Evolutionary conservation across 2,329 filamentous ascomycete genomes (phyloP), one percentile per base, ranked within the genome.

Genomic region (Triangularia verruculosa): DNA sequence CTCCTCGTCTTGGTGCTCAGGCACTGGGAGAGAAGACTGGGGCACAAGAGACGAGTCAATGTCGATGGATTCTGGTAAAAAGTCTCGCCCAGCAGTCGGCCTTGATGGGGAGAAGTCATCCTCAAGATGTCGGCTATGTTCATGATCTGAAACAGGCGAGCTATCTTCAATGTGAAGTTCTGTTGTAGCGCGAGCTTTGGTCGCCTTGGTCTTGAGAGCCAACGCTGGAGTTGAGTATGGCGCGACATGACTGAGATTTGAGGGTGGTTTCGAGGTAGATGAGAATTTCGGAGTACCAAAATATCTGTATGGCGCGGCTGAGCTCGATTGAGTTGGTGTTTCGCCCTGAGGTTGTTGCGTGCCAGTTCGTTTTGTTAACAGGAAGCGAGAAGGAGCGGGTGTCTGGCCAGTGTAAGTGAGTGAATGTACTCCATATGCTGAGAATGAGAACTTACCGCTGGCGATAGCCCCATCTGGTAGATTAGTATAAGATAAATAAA

Each of bases 371-470:
- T 70, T 72, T 11, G 69, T 64, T n/a, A 61, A 57, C 28, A 73
- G 64, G 58, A 72, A 74, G 11, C 70, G 71, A 43, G 71, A 69
- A 20, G 70, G 66, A 25, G 68, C 71, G 17, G 70, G 71, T 32
- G 71, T 73, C 70, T 73, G 55, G 34, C 15, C 15, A 24, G 12
- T 34, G 25, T 67, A 27, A 66, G 61, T 61, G n/a, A 39, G 39
- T 9, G 15, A 12, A 5, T 25, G n/a, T 53, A n/a, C 13, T 24
- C 9, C 30, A 12, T 30, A n/a, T 39, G 34, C 12, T n/a, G 30
- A 12, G 12, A 9, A n/a, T 13, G 27, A 57, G 43, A 9, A 66
- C 67, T 62, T 20, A 66, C 66, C 13, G 58, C 61, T 25, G 66
- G 67, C 43, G 63, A 64, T 30, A 30, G 51, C n/a, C 34, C 57